phyloP scores from a whole-genome alignment of 2,329 filamentous ascomycete genomes.

The Penicillium sp. region DNA sequence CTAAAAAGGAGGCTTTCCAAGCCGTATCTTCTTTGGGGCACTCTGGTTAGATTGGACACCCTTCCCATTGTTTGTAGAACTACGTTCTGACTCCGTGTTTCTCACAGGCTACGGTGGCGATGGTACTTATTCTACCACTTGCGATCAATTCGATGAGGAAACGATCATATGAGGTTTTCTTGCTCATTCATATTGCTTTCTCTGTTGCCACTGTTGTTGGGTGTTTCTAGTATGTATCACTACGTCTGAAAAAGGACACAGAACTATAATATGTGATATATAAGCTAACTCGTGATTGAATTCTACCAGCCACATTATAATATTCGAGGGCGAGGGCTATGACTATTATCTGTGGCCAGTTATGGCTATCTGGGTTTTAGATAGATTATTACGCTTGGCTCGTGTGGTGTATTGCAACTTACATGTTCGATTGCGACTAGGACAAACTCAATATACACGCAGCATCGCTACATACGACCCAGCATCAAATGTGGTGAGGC shows the following conservation, averaged over 20 bases:
- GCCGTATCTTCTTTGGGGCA: conserved; percentile 17
- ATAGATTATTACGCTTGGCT: conserved; percentile 43
- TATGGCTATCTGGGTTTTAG: conserved; percentile 47
- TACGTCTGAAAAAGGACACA: not conserved
- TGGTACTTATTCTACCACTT: conserved; percentile 42
- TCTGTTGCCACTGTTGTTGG: conserved; percentile 38
- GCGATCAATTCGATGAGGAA: conserved; percentile 46
- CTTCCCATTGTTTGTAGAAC: not conserved
- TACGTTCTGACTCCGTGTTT: not conserved
- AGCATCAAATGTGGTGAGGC: conserved; percentile 42
- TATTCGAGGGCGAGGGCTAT: conserved; percentile 46
- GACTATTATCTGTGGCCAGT: conserved; percentile 50
- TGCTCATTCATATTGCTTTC: conserved; percentile 35
- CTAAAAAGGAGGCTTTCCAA: conserved; percentile 1
- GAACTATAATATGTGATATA: not conserved
- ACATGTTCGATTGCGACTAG: conserved; percentile 22
- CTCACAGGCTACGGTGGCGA: conserved; percentile 20
- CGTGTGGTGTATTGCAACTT: conserved; percentile 45
- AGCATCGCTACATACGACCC: conserved; percentile 43
- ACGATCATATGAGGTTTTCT: conserved; percentile 41
- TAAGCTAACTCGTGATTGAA: not conserved
- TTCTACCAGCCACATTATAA: conserved; percentile 41
- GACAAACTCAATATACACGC: conserved; percentile 26
- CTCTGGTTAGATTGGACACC: conserved; percentile 18
- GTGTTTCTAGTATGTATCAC: conserved; percentile 42